Evolutionary conservation across 176 grass and related monocot genomes (phyloP).

Genomic region (Panicum miliaceum): DNA sequence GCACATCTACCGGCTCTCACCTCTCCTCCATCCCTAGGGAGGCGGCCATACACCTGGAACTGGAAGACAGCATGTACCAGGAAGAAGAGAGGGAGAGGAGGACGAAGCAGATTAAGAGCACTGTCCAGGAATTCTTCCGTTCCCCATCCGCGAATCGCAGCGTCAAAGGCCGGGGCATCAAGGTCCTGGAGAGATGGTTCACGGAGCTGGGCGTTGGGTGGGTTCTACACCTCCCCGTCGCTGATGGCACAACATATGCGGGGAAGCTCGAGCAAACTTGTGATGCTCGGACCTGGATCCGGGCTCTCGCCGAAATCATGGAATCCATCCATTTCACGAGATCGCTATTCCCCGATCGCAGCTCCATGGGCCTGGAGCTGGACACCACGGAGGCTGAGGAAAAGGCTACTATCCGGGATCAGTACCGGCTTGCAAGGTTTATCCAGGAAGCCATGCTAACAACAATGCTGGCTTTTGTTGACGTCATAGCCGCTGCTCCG

Average conservation of each 20-base stretch:
- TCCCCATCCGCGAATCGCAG: too few relatives aligned
- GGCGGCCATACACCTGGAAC: neutral
- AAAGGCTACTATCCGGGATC: neutral
- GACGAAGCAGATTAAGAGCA: too few relatives aligned
- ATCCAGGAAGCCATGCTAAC: neutral
- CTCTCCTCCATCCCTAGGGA: neutral
- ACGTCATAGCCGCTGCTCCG: neutral
- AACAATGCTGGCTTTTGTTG: neutral
- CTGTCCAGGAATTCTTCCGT: too few relatives aligned
- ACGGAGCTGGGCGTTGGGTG: neutral
- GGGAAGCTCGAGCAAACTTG: neutral
- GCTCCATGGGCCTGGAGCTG: neutral
- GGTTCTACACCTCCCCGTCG: neutral
- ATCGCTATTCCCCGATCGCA: neutral
- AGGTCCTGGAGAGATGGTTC: neutral
- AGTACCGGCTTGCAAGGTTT: neutral
- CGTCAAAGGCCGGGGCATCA: neutral
- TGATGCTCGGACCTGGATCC: neutral
- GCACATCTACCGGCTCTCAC: neutral
- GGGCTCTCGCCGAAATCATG: neutral
- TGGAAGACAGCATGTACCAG: neutral
- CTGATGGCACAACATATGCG: neutral
- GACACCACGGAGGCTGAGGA: neutral
- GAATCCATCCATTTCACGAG: neutral
- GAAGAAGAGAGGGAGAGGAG: too few relatives aligned